These are phyloP conservation scores for Diospyros lotus DNA, from an alignment of 148 eudicot genomes.

Conservation along the genomic window DNA sequence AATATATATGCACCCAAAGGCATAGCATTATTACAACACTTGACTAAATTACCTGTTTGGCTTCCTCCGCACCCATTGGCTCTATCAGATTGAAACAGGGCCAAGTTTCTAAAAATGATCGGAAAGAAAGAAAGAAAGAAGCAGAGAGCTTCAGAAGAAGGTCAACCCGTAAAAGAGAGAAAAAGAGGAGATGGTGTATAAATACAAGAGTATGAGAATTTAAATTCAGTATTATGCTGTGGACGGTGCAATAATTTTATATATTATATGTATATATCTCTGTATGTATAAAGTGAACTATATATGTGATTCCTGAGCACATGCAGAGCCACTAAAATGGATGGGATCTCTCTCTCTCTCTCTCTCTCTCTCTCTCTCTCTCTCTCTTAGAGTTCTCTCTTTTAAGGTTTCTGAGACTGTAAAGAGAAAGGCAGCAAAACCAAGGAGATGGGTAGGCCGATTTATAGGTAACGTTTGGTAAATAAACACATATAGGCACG, in stretches of 20 bases:
- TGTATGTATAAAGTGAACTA: constrained; percentile 26
- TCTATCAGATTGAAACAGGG: not conserved
- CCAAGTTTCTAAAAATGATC: constrained; percentile 5
- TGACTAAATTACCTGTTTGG: constrained; percentile 40
- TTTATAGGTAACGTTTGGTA: not conserved
- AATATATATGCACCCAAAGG: not conserved
- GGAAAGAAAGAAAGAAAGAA: not conserved
- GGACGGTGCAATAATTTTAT: constrained; percentile 39
- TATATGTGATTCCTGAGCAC: constrained; percentile 63
- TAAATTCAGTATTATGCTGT: not conserved
- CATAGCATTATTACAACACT: not conserved
- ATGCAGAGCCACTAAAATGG: constrained; percentile 50
- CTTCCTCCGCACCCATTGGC: constrained; percentile 74
- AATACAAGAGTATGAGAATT: not conserved
- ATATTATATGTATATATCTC: no score
- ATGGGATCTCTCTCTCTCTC: constrained; percentile 6
- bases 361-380: not conserved
- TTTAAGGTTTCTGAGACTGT: not conserved
- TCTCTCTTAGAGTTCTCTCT: not conserved
- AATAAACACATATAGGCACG: no score
- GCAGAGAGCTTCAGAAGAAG: not conserved
- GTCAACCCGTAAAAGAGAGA: not conserved
- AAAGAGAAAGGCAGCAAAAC: not conserved
- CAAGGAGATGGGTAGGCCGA: not conserved
- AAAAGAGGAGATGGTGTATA: not conserved